Evolutionary conservation across 306 rosid species (phyloP).

Genomic region (Quercus variabilis): DNA sequence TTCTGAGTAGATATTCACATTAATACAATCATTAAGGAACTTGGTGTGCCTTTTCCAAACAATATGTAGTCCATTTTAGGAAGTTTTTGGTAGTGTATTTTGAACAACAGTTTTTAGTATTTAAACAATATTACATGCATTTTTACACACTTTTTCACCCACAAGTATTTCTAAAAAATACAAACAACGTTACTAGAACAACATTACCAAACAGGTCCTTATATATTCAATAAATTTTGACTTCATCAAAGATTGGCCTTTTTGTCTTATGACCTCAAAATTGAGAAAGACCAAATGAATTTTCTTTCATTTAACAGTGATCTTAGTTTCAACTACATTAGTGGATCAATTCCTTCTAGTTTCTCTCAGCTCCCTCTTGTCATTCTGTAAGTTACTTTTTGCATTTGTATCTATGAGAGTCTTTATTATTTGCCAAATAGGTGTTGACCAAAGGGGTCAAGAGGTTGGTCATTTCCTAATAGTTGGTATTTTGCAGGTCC

Average conservation of each 20-base stretch:
- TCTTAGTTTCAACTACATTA: constrained; percentile 55
- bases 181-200: no score
- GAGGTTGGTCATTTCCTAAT: background rate
- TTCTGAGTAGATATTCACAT: no score
- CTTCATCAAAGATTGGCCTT: background rate
- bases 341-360: constrained; percentile 55
- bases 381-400: constrained; percentile 39
- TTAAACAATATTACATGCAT: no score
- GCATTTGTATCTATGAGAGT: background rate
- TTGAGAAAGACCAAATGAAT: constrained; percentile 1
- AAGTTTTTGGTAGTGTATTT: no score
- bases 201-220: no score
- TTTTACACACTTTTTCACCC: no score
- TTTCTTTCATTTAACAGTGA: constrained; percentile 43
- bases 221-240: background rate
- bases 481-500: constrained; percentile 40
- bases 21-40: background rate
- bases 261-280: background rate
- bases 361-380: constrained; percentile 40
- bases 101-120: no score
- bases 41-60: background rate
- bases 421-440: background rate
- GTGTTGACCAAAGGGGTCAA: background rate
- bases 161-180: no score
- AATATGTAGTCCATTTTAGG: background rate